phyloP scores from a whole-genome alignment of 2,329 filamentous ascomycete genomes.

The Tolypocladium paradoxum region DNA sequence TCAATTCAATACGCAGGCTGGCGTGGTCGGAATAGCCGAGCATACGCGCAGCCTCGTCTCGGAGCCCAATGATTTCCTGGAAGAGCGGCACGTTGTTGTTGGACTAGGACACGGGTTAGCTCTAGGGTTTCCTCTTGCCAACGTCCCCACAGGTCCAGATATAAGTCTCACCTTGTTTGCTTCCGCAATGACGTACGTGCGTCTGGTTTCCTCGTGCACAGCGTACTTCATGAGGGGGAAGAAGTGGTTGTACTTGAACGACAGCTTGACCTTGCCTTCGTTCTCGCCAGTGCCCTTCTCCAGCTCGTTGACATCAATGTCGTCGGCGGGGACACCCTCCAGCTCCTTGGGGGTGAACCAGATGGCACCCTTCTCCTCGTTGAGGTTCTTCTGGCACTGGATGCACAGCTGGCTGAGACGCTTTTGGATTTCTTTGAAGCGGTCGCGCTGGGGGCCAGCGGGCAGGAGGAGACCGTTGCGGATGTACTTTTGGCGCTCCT shows the following conservation, averaged over 20 bases:
- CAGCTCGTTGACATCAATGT: conserved; percentile 49
- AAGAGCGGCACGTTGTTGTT: conserved; percentile 64
- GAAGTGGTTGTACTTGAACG: conserved; percentile 76
- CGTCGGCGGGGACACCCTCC: conserved; percentile 63
- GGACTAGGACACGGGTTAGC: conserved; percentile 26
- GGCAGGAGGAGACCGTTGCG: conserved; percentile 65
- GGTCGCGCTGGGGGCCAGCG: conserved; percentile 57
- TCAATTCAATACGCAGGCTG: conserved; percentile 64
- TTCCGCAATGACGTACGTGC: conserved; percentile 60
- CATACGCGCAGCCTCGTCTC: conserved; percentile 67
- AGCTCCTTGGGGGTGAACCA: conserved; percentile 69
- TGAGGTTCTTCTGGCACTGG: conserved; percentile 67
- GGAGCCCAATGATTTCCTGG: conserved; percentile 61
- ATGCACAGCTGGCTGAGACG: conserved; percentile 64
- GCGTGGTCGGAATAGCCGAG: conserved; percentile 71
- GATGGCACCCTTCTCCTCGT: conserved; percentile 71
- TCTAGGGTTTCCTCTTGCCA: background rate
- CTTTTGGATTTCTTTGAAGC: conserved; percentile 83
- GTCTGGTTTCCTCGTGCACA: conserved; percentile 55
- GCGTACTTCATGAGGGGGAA: conserved; percentile 73
- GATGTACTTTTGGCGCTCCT: conserved; percentile 68
- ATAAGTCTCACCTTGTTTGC: conserved; percentile 56
- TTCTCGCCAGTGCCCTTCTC: conserved; percentile 64
- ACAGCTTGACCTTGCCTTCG: conserved; percentile 63
- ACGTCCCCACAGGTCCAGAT: no score